A percentile compares a stretch with the other conserved stretches of the same genome.
Conservation (phyloP, 2,329 filamentous ascomycete species). For the Cyphellophora europaea region DNA sequence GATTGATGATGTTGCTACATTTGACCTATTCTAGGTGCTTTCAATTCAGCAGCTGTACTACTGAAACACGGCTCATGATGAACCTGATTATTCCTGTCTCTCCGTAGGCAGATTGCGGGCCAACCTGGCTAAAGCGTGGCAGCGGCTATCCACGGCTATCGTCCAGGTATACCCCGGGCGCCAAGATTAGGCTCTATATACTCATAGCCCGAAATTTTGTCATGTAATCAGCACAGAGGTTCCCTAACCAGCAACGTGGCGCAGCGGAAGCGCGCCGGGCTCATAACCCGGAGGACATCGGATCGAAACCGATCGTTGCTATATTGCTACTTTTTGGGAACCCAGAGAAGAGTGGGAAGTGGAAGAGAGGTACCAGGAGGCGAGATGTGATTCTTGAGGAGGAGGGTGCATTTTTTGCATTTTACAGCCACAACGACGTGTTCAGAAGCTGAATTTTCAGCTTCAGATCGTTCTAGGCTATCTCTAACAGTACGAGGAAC, state of each 20-base stretch:
- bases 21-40: too few species aligned
- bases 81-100: too few species aligned
- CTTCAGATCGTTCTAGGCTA: too few species aligned
- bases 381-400: not conserved
- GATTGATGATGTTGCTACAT: too few species aligned
- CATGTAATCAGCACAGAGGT: constrained; percentile 5
- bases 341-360: not conserved
- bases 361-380: constrained; percentile 1
- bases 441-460: too few species aligned
- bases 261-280: constrained; percentile 38
- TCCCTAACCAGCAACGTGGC: constrained; percentile 27
- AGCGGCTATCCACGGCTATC: too few species aligned
- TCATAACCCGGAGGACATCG: constrained; percentile 35
- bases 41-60: too few species aligned
- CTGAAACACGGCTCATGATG: too few species aligned
- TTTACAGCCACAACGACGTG: not conserved
- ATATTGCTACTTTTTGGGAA: constrained; percentile 3
- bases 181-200: not conserved
- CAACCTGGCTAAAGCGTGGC: too few species aligned
- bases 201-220: not conserved
- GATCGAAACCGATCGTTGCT: constrained; percentile 21
- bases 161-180: too few species aligned
- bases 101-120: too few species aligned
- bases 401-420: not conserved
- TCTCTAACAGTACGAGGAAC: too few species aligned